A percentile compares a stretch with the other conserved stretches of the same genome.
Conservation (phyloP, 306 rosid species). For the Lathyrus aphaca region DNA sequence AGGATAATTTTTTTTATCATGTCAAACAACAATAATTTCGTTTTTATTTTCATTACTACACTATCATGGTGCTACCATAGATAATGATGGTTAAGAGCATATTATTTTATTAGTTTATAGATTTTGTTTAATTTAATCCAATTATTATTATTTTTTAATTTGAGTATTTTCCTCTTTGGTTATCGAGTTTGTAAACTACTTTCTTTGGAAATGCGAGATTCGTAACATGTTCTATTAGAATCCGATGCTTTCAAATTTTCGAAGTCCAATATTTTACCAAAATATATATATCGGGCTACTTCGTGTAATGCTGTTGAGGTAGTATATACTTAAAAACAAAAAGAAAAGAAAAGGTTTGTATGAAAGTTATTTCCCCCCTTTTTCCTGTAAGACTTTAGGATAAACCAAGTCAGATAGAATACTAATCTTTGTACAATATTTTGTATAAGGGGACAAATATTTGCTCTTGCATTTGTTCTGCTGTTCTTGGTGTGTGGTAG, state of each 20-base stretch:
- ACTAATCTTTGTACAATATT: slow-evolving; percentile 5
- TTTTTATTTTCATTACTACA: slow-evolving; percentile 25
- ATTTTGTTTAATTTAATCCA: slow-evolving; percentile 11
- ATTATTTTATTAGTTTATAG: slow-evolving; percentile 17
- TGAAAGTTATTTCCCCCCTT: background rate
- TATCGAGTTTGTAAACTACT: slow-evolving; percentile 10
- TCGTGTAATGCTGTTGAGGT: slow-evolving; percentile 11
- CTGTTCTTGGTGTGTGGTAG: slow-evolving; percentile 1
- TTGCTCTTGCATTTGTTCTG: slow-evolving; percentile 18
- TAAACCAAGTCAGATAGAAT: slow-evolving; percentile 12
- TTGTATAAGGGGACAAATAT: slow-evolving; percentile 25
- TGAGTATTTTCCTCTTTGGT: slow-evolving; percentile 25
- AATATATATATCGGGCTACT: slow-evolving; percentile 30
- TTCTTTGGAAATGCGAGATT: slow-evolving; percentile 18
- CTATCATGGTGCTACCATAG: slow-evolving; percentile 27
- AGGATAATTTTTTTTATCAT: slow-evolving; percentile 21
- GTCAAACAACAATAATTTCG: slow-evolving; percentile 22
- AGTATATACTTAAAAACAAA: slow-evolving; percentile 7
- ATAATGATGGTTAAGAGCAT: slow-evolving; percentile 29
- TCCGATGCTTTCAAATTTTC: slow-evolving; percentile 31
- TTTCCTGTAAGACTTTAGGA: slow-evolving; percentile 18
- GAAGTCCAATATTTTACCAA: slow-evolving; percentile 29
- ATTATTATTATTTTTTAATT: slow-evolving; percentile 21
- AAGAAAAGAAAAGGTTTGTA: slow-evolving; percentile 7
- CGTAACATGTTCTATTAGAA: slow-evolving; percentile 30